Evolutionary conservation across 805 yeast genomes (phyloP), one percentile per base, ranked within the genome.

Genomic region (Cyberlindnera japonica): DNA sequence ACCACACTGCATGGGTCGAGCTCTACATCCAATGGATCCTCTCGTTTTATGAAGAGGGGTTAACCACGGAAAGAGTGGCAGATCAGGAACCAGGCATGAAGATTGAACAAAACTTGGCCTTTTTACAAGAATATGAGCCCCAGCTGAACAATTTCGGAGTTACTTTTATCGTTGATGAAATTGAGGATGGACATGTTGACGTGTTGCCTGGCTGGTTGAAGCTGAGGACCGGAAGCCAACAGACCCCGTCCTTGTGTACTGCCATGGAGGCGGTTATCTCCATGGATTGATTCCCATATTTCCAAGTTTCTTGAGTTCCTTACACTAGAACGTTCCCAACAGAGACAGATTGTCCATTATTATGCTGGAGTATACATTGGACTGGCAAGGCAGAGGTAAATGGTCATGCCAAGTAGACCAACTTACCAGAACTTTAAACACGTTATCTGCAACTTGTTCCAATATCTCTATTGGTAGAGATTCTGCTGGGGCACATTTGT

Each of bases 401-500:
- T 40, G 38, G 39, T 63, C 65, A 8, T 39, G 38, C 11, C 65
- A 55, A 37, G 33, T 61, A 14, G 22, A 45, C 16, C 59, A 62
- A 38, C 40, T 47, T 9, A 40, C 44, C 26, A 34, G 41, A 2
- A 40, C 48, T 14, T 50, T 50, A 35, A 44, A 49, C 29, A 40
- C 40, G 5, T 39, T 61, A 14, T 24, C 41, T 8, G 31, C 42
- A 15, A 26, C 47, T 5, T 39, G 40, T n/a, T 33, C 45, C 38
- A 40, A 51, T 26, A 35, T 57, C 33, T 38, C 53, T 13, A 35
- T 57, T 5, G 44, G 50, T 14, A 65, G 66, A 14, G 66, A 62
- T 37, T 60, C 64, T 12, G 59, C 59, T 14, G 65, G 66, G 12
- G 64, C 58, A 1, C 55, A 56, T 31, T 41, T 61, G 19, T 46